Evolutionary conservation across 192 early-diverging fungal genomes (phyloP).

Genomic region (Rhizoclosmatium sp.): DNA sequence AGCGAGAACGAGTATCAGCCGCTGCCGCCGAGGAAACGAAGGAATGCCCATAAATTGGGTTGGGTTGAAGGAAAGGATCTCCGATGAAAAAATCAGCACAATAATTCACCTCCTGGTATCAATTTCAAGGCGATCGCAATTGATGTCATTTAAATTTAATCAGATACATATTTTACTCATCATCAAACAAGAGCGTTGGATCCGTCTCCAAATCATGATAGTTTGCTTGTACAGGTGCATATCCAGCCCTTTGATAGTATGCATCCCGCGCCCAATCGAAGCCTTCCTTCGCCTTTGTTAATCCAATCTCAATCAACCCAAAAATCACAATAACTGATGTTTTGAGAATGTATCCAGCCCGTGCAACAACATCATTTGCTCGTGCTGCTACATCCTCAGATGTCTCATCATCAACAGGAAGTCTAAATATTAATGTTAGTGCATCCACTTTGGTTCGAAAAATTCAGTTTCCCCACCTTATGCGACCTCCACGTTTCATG

Average conservation of each 20-base stretch:
- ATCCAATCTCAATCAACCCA: slow-evolving; percentile 41
- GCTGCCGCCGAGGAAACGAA: too few species aligned
- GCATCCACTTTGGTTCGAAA: neutral
- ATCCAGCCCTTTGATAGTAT: slow-evolving; percentile 15
- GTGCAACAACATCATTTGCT: slow-evolving; percentile 21
- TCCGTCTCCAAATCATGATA: slow-evolving; percentile 36
- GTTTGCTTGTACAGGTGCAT: slow-evolving; percentile 1
- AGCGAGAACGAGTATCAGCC: too few species aligned
- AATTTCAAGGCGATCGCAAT: neutral
- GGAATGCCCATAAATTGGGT: too few species aligned
- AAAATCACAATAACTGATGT: slow-evolving; percentile 17
- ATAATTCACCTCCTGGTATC: too few species aligned
- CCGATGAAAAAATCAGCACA: too few species aligned
- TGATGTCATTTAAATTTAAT: neutral
- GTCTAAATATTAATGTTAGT: slow-evolving; percentile 7
- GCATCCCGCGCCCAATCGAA: slow-evolving; percentile 37
- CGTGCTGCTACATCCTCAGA: neutral
- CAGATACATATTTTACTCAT: slow-evolving; percentile 5
- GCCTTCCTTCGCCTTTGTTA: slow-evolving; percentile 11
- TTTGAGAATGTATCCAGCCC: slow-evolving; percentile 15
- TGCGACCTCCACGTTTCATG: slow-evolving; percentile 44
- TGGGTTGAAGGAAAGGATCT: too few species aligned
- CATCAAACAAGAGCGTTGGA: slow-evolving; percentile 23
- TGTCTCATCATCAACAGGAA: slow-evolving; percentile 41
- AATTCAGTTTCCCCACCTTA: slow-evolving; percentile 32